Percentiles rank a stretch among this genome's conserved stretches.
Conservation (phyloP, 352 stramenopile species). For the Achlya hypogyna region DNA sequence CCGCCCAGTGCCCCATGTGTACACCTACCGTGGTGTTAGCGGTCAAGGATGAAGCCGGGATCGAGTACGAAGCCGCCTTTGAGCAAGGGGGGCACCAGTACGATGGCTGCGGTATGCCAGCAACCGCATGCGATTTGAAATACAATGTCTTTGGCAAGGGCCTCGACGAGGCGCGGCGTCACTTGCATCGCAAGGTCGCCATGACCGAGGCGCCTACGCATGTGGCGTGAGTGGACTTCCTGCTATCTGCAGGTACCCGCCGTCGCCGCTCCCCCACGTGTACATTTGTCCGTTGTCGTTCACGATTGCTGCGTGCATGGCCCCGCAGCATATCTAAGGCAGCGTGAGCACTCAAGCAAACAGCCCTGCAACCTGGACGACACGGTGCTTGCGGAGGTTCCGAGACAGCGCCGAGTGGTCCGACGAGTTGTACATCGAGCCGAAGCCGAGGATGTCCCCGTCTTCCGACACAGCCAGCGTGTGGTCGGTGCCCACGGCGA, state of each 20-base stretch:
- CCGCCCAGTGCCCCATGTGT: slow-evolving; percentile 91
- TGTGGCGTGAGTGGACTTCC: background rate
- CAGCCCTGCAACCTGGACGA: slow-evolving; percentile 35
- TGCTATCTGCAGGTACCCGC: slow-evolving; percentile 38
- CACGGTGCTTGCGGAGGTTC: slow-evolving; percentile 45
- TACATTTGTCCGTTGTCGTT: slow-evolving; percentile 59
- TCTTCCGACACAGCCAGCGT: slow-evolving; percentile 50
- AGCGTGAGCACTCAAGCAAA: background rate
- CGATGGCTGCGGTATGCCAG: slow-evolving; percentile 85
- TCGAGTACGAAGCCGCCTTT: slow-evolving; percentile 56
- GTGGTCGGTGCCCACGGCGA: slow-evolving; percentile 63
- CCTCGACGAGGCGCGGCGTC: slow-evolving; percentile 63
- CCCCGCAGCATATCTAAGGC: slow-evolving; percentile 66
- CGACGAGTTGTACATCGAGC: slow-evolving; percentile 50
- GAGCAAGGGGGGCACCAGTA: slow-evolving; percentile 77
- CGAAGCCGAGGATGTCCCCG: slow-evolving; percentile 52
- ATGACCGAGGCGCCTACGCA: slow-evolving; percentile 52
- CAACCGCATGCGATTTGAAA: slow-evolving; percentile 69
- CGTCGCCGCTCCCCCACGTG: slow-evolving; percentile 77
- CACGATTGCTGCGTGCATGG: slow-evolving; percentile 68
- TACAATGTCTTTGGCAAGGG: slow-evolving; percentile 59
- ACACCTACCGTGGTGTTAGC: slow-evolving; percentile 32
- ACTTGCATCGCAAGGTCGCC: slow-evolving; percentile 62
- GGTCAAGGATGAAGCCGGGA: background rate
- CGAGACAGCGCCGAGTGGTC: slow-evolving; percentile 48